These are phyloP conservation scores for Pythium coloratum DNA, from an alignment of 352 stramenopile genomes.

Conservation along the genomic window DNA sequence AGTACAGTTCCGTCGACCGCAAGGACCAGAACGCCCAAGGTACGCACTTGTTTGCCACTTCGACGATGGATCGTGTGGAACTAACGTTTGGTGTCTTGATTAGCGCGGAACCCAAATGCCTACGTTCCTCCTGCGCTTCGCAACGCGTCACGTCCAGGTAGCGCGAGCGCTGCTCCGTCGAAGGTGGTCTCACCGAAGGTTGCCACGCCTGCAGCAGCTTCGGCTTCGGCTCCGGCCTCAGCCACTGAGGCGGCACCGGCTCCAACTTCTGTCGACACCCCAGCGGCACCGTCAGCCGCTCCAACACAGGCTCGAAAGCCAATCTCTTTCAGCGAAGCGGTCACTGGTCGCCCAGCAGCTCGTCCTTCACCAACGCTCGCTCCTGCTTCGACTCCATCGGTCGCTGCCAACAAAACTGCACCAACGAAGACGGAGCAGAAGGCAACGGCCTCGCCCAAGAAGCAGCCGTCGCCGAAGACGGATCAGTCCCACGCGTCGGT, in stretches of 20 bases:
- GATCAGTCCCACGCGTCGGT: neutral
- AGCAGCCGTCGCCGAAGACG: slow-evolving; percentile 10
- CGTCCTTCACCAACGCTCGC: slow-evolving; percentile 4
- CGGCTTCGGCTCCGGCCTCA: slow-evolving; percentile 11
- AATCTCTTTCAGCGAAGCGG: slow-evolving; percentile 71
- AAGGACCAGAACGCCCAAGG: slow-evolving; percentile 27
- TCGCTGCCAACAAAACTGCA: neutral
- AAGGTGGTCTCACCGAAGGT: slow-evolving; percentile 23
- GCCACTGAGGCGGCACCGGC: neutral
- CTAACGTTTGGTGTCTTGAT: neutral
- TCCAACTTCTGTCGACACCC: neutral
- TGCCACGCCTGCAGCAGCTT: neutral
- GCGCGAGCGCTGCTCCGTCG: slow-evolving; percentile 22
- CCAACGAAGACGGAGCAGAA: slow-evolving; percentile 20
- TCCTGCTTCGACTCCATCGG: slow-evolving; percentile 3
- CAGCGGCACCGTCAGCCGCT: slow-evolving; percentile 4
- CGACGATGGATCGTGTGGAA: neutral
- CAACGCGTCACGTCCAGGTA: slow-evolving; percentile 47
- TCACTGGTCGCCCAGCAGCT: slow-evolving; percentile 43
- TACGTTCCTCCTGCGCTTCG: slow-evolving; percentile 74
- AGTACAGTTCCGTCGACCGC: slow-evolving; percentile 93
- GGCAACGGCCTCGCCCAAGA: slow-evolving; percentile 18
- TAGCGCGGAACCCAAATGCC: slow-evolving; percentile 34
- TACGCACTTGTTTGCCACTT: neutral
- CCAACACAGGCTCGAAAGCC: slow-evolving; percentile 39